Evolutionary conservation across 2,329 filamentous ascomycete genomes (phyloP).

Genomic region (Stachybotrys chartarum): DNA sequence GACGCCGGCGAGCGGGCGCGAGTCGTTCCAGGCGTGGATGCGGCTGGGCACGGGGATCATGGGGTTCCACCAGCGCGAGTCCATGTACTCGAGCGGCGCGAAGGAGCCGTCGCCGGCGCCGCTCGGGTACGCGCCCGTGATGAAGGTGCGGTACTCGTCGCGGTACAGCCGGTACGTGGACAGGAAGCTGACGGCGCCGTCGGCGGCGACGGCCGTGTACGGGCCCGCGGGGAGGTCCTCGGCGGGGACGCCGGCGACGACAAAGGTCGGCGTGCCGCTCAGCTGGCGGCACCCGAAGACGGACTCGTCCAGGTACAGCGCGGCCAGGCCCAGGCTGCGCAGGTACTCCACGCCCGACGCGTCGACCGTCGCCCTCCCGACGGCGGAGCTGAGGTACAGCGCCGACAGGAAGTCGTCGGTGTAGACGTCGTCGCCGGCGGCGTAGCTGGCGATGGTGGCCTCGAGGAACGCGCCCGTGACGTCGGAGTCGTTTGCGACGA

Average conservation of each 20-base stretch:
- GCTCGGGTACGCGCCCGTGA: neutral
- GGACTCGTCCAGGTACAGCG: neutral
- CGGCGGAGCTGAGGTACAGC: neutral
- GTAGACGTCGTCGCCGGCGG: slow-evolving; percentile 1
- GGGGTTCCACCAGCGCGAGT: neutral
- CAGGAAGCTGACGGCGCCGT: neutral
- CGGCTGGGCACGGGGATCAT: neutral
- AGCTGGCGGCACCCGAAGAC: neutral
- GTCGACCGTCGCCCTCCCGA: neutral
- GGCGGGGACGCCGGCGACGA: neutral
- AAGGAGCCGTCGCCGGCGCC: neutral
- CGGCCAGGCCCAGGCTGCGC: neutral
- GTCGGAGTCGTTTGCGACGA: neutral
- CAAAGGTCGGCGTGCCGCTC: neutral
- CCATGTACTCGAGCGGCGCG: neutral
- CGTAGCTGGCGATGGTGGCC: neutral
- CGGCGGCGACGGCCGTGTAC: neutral
- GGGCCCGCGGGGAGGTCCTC: neutral
- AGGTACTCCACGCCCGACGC: neutral
- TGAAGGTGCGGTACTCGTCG: slow-evolving; percentile 1
- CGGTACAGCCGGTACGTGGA: neutral
- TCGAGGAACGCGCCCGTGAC: neutral
- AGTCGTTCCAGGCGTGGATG: neutral
- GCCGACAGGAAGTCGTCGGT: neutral
- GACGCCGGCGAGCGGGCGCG: neutral